Percentiles rank a stretch among this genome's conserved stretches.
phyloP scores from a whole-genome alignment of 306 rosid species.

The Quercus bicolor region DNA sequence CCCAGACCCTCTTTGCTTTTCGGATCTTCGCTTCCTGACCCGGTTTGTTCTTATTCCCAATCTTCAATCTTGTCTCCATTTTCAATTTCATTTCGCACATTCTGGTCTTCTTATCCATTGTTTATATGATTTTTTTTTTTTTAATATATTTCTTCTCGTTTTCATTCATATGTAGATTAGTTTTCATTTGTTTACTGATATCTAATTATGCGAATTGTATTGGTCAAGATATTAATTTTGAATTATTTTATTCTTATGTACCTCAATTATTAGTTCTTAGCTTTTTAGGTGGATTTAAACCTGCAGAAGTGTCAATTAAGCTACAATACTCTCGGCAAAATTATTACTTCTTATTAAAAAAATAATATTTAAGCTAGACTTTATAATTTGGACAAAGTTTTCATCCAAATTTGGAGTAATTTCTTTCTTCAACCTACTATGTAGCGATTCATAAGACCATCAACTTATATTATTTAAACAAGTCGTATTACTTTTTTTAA shows the following conservation, averaged over 20 bases:
- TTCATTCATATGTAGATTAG: background rate
- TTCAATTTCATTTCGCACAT: slow-evolving; percentile 16
- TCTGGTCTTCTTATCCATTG: background rate
- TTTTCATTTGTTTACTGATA: too few species aligned
- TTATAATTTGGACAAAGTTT: too few species aligned
- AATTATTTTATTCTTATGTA: background rate
- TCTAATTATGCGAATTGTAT: too few species aligned
- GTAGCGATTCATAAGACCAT: too few species aligned
- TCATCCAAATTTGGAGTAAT: too few species aligned
- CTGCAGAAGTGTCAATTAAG: too few species aligned
- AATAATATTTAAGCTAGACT: too few species aligned
- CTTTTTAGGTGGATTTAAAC: background rate
- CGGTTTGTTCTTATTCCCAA: slow-evolving; percentile 22
- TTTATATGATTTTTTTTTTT: background rate
- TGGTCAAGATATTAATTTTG: background rate
- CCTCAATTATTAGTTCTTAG: background rate
- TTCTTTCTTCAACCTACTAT: too few species aligned
- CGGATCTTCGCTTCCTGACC: slow-evolving; percentile 36
- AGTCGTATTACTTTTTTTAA: too few species aligned
- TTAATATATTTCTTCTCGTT: background rate
- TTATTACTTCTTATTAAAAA: too few species aligned
- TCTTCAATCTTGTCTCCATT: slow-evolving; percentile 18
- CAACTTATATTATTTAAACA: too few species aligned
- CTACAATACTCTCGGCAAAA: too few species aligned
- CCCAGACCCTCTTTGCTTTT: slow-evolving; percentile 31